Conservation (phyloP, 169 alveolate genomes). For the Amoebophrya sp. region DNA sequence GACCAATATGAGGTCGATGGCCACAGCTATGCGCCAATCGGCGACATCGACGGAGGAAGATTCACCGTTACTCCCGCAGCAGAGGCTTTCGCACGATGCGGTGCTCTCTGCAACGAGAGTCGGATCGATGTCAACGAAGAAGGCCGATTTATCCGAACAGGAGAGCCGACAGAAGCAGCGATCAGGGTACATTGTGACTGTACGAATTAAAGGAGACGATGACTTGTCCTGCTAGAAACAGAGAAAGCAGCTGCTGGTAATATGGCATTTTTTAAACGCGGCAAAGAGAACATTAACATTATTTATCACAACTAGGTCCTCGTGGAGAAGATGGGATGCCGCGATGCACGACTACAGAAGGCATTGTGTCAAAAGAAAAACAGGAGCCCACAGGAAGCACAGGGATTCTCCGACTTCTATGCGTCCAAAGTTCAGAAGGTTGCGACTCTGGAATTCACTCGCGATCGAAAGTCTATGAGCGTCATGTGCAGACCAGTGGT, state of each 20-base stretch:
- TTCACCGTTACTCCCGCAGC: slow-evolving; percentile 39
- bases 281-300: slow-evolving; percentile 21
- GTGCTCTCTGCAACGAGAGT: slow-evolving; percentile 60
- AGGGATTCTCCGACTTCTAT: slow-evolving; percentile 52
- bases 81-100: slow-evolving; percentile 55
- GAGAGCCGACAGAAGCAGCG: slow-evolving; percentile 79
- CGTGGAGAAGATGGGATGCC: slow-evolving; percentile 70
- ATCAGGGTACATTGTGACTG: not conserved
- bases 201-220: no score
- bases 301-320: slow-evolving; percentile 47
- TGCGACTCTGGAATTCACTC: slow-evolving; percentile 90
- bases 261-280: slow-evolving; percentile 40
- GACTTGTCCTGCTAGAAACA: no score
- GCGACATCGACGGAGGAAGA: slow-evolving; percentile 48
- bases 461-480: slow-evolving; percentile 94
- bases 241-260: no score
- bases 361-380: not conserved
- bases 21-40: slow-evolving; percentile 58
- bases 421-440: slow-evolving; percentile 52
- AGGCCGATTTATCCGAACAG: slow-evolving; percentile 50
- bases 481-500: slow-evolving; percentile 47
- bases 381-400: slow-evolving; percentile 45
- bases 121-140: slow-evolving; percentile 46
- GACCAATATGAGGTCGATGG: slow-evolving; percentile 59
- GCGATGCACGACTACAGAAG: slow-evolving; percentile 51